phyloP scores from a whole-genome alignment of 768 basidiomycete genomes.

The Trametes cinnabarina region DNA sequence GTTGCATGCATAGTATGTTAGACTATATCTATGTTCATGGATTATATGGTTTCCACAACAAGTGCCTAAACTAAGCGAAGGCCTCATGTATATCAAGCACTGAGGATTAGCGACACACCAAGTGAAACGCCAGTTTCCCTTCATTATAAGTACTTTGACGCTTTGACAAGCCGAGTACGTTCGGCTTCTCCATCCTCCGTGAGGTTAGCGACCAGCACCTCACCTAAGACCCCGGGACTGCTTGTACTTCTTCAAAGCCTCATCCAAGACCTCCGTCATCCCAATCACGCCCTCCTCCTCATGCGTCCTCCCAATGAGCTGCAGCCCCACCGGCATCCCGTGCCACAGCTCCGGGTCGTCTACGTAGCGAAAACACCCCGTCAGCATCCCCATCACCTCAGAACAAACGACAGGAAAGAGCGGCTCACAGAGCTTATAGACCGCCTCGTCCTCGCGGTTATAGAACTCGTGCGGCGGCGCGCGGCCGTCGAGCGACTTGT shows the following conservation, averaged over 20 bases:
- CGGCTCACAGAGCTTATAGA: constrained; percentile 45
- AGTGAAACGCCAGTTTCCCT: too few relatives aligned
- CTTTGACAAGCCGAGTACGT: too few relatives aligned
- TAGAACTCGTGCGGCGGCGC: constrained; percentile 39
- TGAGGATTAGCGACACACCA: too few relatives aligned
- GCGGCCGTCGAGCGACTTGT: constrained; percentile 39
- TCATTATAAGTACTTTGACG: too few relatives aligned
- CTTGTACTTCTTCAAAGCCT: constrained; percentile 31
- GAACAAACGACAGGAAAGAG: neutral
- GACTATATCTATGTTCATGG: constrained; percentile 7
- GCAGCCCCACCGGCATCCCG: constrained; percentile 47
- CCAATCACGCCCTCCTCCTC: constrained; percentile 54
- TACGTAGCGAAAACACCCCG: constrained; percentile 15
- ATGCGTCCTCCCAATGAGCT: constrained; percentile 45
- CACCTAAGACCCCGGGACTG: neutral
- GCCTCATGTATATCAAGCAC: too few relatives aligned
- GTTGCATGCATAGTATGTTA: constrained; percentile 10
- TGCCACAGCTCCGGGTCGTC: constrained; percentile 46
- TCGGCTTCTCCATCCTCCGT: too few relatives aligned
- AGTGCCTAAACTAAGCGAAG: too few relatives aligned
- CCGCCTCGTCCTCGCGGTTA: constrained; percentile 41
- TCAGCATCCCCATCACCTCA: neutral
- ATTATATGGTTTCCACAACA: constrained; percentile 9
- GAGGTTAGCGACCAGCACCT: too few relatives aligned
- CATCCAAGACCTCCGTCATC: constrained; percentile 46